Base-by-base conservation (phyloP, 345 rosid species). In the Aquilaria sinensis region DNA sequence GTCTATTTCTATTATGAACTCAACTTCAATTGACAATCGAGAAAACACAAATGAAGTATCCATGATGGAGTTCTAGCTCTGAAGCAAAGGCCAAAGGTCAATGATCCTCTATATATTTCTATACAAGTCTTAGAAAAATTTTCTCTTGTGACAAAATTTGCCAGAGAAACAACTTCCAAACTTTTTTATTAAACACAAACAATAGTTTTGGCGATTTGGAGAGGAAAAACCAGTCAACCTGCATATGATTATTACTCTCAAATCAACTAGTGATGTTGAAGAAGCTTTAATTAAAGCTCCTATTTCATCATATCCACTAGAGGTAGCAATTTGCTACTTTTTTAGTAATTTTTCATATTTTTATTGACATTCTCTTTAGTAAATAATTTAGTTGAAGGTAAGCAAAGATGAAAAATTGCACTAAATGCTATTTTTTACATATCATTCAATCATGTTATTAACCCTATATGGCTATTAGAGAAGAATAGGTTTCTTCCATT, bases 131-230 rank as follows among this genome's bases (percentile, higher is more conserved):
- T 94, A 72, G 99, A 88, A 77, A 94, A 88, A 72, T 90, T 90
- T 67, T 94, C 99, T 67, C 88, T 82, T 56, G 97, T 94, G 64
- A 88, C 99, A 30, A 91, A 84, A 78, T 91, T 91, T 84, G 96
- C 96, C 29, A 79, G 97, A 49, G 97, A 94, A 32, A 88, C 97
- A 58, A 90, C 97, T 67, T 80, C 96, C 29, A 97, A 88, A 67
- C 73, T 91, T 33, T 89, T 94, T 69, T 78, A 85, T 10, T 96
- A 87, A 67, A 74, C 70, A 68, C 78, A 74, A 16, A 77, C 61
- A 85, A 85, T 75, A 89, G 87, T 31, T 81, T 79, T 71, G 82
- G 80, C 75, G 67, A 78, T 47, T 50, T 67, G 31, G 96, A 85
- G 64, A 89, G 80, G 82, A 87, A 72, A 82, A 71, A 54, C 58